These are phyloP conservation scores for Stemphylium beticola DNA, from an alignment of 2,329 filamentous ascomycete genomes.

Conservation along the genomic window DNA sequence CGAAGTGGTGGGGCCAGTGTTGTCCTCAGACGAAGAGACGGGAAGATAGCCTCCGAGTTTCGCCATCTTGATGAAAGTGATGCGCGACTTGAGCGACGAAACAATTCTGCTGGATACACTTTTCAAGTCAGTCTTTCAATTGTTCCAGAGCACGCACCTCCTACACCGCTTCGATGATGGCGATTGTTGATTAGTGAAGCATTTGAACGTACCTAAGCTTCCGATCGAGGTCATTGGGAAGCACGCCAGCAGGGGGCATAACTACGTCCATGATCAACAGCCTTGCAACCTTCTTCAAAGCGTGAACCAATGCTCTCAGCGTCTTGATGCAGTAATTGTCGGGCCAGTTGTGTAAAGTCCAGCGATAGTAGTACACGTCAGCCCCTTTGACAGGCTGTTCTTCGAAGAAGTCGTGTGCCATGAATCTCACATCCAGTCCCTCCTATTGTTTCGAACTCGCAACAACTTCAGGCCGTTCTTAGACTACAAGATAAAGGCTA, in stretches of 20 bases:
- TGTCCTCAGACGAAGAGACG: too few relatives aligned
- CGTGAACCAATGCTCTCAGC: constrained; percentile 21
- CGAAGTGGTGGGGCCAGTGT: too few relatives aligned
- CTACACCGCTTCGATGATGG: constrained; percentile 10
- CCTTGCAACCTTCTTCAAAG: constrained; percentile 28
- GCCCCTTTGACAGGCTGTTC: constrained; percentile 31
- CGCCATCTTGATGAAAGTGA: too few relatives aligned
- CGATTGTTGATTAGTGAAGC: not conserved
- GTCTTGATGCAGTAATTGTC: constrained; percentile 36
- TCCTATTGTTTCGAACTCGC: constrained; percentile 10
- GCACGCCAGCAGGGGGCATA: constrained; percentile 11
- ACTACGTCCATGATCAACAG: constrained; percentile 24
- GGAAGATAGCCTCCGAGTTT: too few relatives aligned
- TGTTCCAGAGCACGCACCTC: too few relatives aligned
- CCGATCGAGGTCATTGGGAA: constrained; percentile 7
- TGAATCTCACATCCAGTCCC: constrained; percentile 18
- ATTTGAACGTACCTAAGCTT: not conserved
- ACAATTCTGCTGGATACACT: too few relatives aligned
- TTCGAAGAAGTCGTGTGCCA: constrained; percentile 28
- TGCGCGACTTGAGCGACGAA: too few relatives aligned
- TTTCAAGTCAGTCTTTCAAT: too few relatives aligned
- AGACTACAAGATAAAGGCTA: constrained; percentile 21
- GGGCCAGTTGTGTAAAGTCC: constrained; percentile 52
- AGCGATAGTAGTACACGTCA: constrained; percentile 48
- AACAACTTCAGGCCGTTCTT: constrained; percentile 24